Base-by-base conservation (phyloP, 495 filamentous ascomycete genomes). In the Aspergillus sclerotioniger region DNA sequence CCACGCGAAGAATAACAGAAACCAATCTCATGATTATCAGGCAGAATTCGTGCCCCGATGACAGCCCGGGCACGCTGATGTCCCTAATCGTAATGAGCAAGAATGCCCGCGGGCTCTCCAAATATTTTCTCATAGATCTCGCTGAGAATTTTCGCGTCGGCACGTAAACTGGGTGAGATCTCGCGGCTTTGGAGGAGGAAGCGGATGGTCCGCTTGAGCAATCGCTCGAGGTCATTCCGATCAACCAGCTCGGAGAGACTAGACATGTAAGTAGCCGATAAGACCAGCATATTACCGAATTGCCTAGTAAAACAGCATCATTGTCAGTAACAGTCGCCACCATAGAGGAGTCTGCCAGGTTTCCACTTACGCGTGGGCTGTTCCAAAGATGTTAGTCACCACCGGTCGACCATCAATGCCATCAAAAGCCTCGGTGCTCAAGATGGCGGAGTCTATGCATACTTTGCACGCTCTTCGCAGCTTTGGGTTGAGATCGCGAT, bases 301-400 rank as follows among this genome's bases (percentile, higher is more conserved):
- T 98, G 94, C 9, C 92, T 96, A 57, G 37, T 41, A 60, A 17
- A 9, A 15, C 20, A 33, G 39, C 9, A 28, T 7, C 6, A 31
- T 53, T 0, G 56, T 62, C 35, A 63, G 44, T 28, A 54, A 46
- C 39, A 8, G 9, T 19, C 8, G 4, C 7, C 16, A 45, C 3
- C 16, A 15, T 16, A 13, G 8, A 9, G 25, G 43, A 16, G 17
- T 9, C 12, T 19, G 12, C 16, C 5, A 12, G 17, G 33, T 46
- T 13, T 37, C 20, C 50, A 84, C 91, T 84, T 91, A 97, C 92
- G 93, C 93, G 80, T 96, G 93, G 60, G 92, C 88, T 12, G 93
- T 98, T 20, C 93, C 92, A 70, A 95, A 95, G 21, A 96, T 90
- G 66, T 96, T 97, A 8, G 93, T 98, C 44, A 96, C 84, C 32